phyloP scores from a whole-genome alignment of 768 basidiomycete genomes.

The Boletus subparvulus region DNA sequence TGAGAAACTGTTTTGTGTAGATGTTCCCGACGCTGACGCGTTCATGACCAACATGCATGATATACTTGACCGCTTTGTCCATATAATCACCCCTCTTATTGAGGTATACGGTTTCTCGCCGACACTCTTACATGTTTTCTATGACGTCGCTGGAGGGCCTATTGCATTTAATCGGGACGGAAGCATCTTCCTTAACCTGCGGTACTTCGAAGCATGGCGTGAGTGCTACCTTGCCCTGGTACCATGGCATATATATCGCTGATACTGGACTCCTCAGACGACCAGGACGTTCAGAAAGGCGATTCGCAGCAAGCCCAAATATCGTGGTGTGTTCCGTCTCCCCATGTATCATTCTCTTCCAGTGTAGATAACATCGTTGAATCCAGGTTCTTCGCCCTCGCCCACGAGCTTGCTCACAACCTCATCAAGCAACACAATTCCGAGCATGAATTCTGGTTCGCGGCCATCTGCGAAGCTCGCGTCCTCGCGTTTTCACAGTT shows the following conservation, averaged over 20 bases:
- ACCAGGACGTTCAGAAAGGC: neutral
- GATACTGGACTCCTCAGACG: neutral
- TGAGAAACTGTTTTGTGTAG: too few relatives aligned
- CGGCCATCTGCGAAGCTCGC: neutral
- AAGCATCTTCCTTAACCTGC: slow-evolving; percentile 49
- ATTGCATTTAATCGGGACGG: slow-evolving; percentile 93
- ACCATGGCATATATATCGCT: too few relatives aligned
- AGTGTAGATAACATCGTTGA: neutral
- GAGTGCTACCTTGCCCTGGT: slow-evolving; percentile 29
- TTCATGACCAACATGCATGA: too few relatives aligned
- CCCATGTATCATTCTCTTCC: neutral
- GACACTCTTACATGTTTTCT: slow-evolving; percentile 79
- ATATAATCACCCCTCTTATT: slow-evolving; percentile 61
- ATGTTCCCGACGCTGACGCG: too few relatives aligned
- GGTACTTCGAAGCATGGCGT: slow-evolving; percentile 54
- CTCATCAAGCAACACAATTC: neutral
- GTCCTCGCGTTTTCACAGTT: neutral
- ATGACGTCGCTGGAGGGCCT: slow-evolving; percentile 68
- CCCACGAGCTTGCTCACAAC: neutral
- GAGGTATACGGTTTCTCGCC: slow-evolving; percentile 68
- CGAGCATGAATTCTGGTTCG: slow-evolving; percentile 1
- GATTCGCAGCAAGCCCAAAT: neutral
- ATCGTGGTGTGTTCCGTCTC: neutral
- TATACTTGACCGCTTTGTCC: slow-evolving; percentile 52
- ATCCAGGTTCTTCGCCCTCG: neutral